Base-by-base conservation (phyloP, 805 yeast species). In the Millerozyma acaciae region DNA sequence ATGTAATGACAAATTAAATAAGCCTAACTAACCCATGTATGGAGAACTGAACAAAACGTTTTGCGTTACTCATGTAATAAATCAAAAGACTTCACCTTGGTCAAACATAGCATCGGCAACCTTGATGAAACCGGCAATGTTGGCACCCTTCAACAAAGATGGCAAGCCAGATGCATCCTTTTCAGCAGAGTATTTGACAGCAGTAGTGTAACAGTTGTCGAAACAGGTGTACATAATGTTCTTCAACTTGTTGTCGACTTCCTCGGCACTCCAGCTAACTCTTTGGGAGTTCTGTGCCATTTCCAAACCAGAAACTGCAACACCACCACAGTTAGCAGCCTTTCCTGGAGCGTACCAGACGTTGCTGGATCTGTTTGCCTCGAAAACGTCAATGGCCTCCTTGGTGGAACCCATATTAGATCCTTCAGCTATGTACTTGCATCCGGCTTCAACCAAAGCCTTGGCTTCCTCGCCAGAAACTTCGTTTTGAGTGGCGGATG, bases 271-370 rank as follows among this genome's bases (percentile, higher is more conserved):
- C 97, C 97, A 93, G 48, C 70, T 66, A 48, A 80, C 78, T 75
- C 97, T 84, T 63, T 84, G 94, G 39, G 97, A 86, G 85, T 90
- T 93, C 75, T 90, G 98, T 47, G 97, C 97, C 98, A 90, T 93
- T 76, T 90, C 98, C 49, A 90, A 77, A 60, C 97, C 97, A 39
- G 96, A 87, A 38, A 89, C 97, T 39, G 96, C 95, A 53, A 90
- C 98, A 80, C 98, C 98, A 73, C 97, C 98, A 73, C 94, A 84
- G 80, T 90, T 90, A 57, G 97, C 90, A 51, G 97, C 97, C 79
- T 90, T 90, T 70, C 97, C 97, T 62, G 97, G 97, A 55, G 95
- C 97, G 71, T 89, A 90, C 98, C 98, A 90, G 68, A 88, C 85
- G 32, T 68, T 57, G 48, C 64, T 57, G 45, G 65, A 47, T 73